These are phyloP conservation scores for Xylariaceae sp. DNA, from an alignment of 2,329 filamentous ascomycete species.

Conservation along the genomic window DNA sequence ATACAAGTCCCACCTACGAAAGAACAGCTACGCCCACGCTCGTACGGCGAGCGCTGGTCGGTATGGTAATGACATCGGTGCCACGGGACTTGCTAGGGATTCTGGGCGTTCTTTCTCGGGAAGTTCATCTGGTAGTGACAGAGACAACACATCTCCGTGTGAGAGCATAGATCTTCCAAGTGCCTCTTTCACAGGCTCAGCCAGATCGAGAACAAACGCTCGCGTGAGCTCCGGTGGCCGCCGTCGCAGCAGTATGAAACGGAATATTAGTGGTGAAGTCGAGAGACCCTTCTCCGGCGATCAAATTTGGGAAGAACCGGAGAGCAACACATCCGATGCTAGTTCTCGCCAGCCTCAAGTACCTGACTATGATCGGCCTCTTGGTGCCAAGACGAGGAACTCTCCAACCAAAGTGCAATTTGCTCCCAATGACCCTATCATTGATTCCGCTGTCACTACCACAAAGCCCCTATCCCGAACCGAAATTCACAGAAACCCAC, in stretches of 20 bases:
- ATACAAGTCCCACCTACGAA: conserved; percentile 66
- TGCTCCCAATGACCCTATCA: conserved; percentile 35
- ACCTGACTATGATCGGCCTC: conserved; percentile 37
- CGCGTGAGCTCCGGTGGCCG: conserved; percentile 40
- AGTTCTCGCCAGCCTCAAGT: conserved; percentile 22
- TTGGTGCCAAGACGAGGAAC: conserved; percentile 60
- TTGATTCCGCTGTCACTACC: conserved; percentile 34
- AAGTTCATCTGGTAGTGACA: conserved; percentile 49
- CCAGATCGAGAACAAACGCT: conserved; percentile 38
- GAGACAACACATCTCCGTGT: conserved; percentile 32
- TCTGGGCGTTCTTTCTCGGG: conserved; percentile 46
- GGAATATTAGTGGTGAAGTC: conserved; percentile 67
- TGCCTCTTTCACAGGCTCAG: conserved; percentile 24
- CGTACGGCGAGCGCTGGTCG: conserved; percentile 56
- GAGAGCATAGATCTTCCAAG: conserved; percentile 32
- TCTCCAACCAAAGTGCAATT: conserved; percentile 61
- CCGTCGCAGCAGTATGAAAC: conserved; percentile 62
- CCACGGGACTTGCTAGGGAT: conserved; percentile 44
- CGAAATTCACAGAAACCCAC: conserved; percentile 82
- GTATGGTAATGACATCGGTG: conserved; percentile 44
- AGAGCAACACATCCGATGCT: conserved; percentile 37
- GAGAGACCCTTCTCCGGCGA: conserved; percentile 67
- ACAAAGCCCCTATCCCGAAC: conserved; percentile 46
- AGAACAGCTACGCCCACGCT: conserved; percentile 67
- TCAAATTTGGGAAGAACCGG: conserved; percentile 86